Conservation (phyloP, 345 rosid genomes). For the Populus davidiana region DNA sequence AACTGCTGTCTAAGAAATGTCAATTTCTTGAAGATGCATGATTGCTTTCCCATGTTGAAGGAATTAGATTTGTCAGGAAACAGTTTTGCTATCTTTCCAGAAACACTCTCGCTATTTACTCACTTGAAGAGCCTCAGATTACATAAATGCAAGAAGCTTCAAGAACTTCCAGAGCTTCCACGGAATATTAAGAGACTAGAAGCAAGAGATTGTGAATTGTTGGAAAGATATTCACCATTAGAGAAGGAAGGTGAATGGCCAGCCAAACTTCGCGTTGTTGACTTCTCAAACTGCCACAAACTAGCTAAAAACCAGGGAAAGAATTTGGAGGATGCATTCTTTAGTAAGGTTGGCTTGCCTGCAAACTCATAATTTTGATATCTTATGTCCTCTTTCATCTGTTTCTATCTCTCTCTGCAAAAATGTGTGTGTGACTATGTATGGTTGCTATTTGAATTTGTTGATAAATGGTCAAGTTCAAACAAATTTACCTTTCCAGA, state of each 20-base stretch:
- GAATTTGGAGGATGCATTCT: conserved; percentile 1
- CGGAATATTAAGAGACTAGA: conserved; percentile 9
- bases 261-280: conserved; percentile 14
- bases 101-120: background rate
- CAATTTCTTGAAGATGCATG: conserved; percentile 5
- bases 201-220: conserved; percentile 13
- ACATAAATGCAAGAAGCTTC: conserved; percentile 16
- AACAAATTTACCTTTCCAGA: background rate
- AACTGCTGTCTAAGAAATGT: conserved; percentile 9
- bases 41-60: conserved; percentile 10
- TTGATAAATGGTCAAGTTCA: background rate
- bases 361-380: background rate
- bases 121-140: conserved; percentile 11
- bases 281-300: conserved; percentile 23
- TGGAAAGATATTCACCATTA: conserved; percentile 15
- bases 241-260: background rate
- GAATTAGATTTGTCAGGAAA: conserved; percentile 16
- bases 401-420: background rate
- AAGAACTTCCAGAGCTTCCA: conserved; percentile 21
- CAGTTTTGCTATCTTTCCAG: conserved; percentile 15
- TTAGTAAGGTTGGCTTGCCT: conserved; percentile 2
- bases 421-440: background rate
- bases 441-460: background rate
- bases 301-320: background rate
- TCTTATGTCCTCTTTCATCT: background rate